Conservation (phyloP, 2,329 filamentous ascomycete species). For the Microdochium trichocladiopsis region DNA sequence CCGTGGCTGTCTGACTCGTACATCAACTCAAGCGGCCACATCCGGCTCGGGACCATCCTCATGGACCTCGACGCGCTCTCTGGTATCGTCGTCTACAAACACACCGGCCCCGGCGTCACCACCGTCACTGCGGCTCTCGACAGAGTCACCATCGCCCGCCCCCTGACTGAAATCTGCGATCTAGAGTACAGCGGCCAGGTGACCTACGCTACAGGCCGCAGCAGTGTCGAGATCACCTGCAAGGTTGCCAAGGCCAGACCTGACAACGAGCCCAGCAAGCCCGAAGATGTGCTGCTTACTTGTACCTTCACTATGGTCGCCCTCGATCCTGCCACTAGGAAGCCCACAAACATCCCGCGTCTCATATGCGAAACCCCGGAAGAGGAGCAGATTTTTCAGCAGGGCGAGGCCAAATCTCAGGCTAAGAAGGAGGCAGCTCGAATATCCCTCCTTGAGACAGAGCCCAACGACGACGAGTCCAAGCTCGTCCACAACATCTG, state of each 20-base stretch:
- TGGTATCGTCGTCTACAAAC: conserved; percentile 68
- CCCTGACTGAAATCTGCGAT: conserved; percentile 70
- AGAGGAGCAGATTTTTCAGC: conserved; percentile 54
- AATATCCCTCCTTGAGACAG: conserved; percentile 56
- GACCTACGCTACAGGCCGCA: conserved; percentile 65
- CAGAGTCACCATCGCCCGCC: conserved; percentile 54
- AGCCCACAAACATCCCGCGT: conserved; percentile 51
- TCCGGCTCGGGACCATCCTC: conserved; percentile 65
- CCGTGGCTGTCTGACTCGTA: conserved; percentile 74
- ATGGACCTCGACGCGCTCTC: conserved; percentile 77
- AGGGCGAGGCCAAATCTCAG: conserved; percentile 51
- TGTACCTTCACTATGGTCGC: conserved; percentile 71
- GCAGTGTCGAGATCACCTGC: conserved; percentile 67
- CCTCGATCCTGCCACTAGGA: conserved; percentile 60
- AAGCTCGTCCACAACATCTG: conserved; percentile 68
- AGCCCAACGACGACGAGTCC: conserved; percentile 64
- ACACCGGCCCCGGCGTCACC: conserved; percentile 49
- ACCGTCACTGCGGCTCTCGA: conserved; percentile 43
- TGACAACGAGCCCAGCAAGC: conserved; percentile 43
- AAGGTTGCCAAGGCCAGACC: conserved; percentile 63
- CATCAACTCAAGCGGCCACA: conserved; percentile 68
- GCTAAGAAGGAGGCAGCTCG: conserved; percentile 58
- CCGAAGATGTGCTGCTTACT: conserved; percentile 35
- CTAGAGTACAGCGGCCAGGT: conserved; percentile 59
- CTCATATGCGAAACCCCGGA: conserved; percentile 52